These are phyloP conservation scores for Malbranchea cinnamomea DNA, from an alignment of 2,329 filamentous ascomycete species.

Conservation along the genomic window DNA sequence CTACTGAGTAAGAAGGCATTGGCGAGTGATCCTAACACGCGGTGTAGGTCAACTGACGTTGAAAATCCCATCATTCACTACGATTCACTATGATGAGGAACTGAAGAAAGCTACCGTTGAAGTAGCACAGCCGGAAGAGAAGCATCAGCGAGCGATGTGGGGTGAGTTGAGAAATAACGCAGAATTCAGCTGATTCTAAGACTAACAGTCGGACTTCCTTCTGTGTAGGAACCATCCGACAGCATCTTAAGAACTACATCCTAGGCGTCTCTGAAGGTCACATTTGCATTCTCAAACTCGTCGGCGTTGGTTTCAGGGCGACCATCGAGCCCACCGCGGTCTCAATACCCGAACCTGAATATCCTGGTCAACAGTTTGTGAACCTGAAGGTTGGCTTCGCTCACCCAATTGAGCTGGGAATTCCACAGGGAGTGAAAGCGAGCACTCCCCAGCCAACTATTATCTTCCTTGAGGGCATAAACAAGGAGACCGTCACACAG, in stretches of 20 bases:
- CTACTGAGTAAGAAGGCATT: slow-evolving; percentile 9
- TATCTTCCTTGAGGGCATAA: slow-evolving; percentile 73
- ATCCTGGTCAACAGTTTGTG: slow-evolving; percentile 73
- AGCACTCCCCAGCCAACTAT: slow-evolving; percentile 82
- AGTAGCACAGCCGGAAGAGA: slow-evolving; percentile 51
- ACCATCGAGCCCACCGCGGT: slow-evolving; percentile 62
- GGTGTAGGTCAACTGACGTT: slow-evolving; percentile 55
- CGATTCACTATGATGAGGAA: slow-evolving; percentile 50
- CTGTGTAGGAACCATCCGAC: slow-evolving; percentile 63
- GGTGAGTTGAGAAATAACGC: slow-evolving; percentile 42
- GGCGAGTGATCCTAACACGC: slow-evolving; percentile 7
- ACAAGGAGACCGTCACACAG: slow-evolving; percentile 75
- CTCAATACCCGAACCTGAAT: slow-evolving; percentile 47
- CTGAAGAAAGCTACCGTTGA: slow-evolving; percentile 50
- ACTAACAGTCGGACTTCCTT: slow-evolving; percentile 9
- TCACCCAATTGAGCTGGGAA: slow-evolving; percentile 79
- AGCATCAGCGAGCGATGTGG: slow-evolving; percentile 89
- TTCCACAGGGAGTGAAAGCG: slow-evolving; percentile 70
- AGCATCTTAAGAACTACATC: slow-evolving; percentile 80
- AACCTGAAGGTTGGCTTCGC: slow-evolving; percentile 93
- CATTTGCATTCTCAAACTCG: slow-evolving; percentile 77
- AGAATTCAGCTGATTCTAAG: background rate
- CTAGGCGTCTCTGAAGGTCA: slow-evolving; percentile 93
- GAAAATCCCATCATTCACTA: slow-evolving; percentile 64
- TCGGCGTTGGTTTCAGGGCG: slow-evolving; percentile 91